A percentile compares a stretch with the other conserved stretches of the same genome.
These are phyloP conservation scores for Periconia sp. DNA, from an alignment of 2,329 filamentous ascomycete genomes.

Conservation along the genomic window DNA sequence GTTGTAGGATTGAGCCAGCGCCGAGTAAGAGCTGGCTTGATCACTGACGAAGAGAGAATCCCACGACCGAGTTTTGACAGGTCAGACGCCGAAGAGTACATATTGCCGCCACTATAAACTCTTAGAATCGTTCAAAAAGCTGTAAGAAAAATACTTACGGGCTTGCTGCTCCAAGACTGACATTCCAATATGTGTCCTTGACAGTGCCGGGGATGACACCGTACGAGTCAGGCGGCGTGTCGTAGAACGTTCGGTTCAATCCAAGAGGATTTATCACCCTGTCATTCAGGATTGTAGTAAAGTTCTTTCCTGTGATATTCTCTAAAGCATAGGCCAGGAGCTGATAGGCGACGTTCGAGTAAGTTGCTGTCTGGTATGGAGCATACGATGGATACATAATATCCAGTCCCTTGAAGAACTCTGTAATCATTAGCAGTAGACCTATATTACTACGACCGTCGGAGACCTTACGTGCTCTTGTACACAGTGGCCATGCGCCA, in stretches of 20 bases:
- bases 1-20: constrained; percentile 29
- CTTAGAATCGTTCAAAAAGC: too few relatives aligned
- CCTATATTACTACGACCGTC: neutral
- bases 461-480: constrained; percentile 18
- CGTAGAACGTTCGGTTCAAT: constrained; percentile 46
- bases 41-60: constrained; percentile 26
- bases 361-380: constrained; percentile 39
- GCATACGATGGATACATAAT: constrained; percentile 39
- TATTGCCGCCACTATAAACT: constrained; percentile 33
- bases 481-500: constrained; percentile 30
- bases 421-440: constrained; percentile 18
- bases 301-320: constrained; percentile 47
- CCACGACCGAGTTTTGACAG: constrained; percentile 24
- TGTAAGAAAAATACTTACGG: constrained; percentile 24
- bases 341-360: constrained; percentile 47
- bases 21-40: constrained; percentile 21
- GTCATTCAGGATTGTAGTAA: constrained; percentile 41
- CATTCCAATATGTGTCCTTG: constrained; percentile 27
- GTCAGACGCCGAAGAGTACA: constrained; percentile 27
- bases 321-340: constrained; percentile 48
- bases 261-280: constrained; percentile 48
- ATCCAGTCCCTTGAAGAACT: constrained; percentile 43
- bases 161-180: constrained; percentile 25
- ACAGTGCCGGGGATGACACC: constrained; percentile 46
- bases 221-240: constrained; percentile 25